Evolutionary conservation across 805 yeast species (phyloP), one percentile per base, ranked within the genome.

Genomic region (Myxozyma monticola): DNA sequence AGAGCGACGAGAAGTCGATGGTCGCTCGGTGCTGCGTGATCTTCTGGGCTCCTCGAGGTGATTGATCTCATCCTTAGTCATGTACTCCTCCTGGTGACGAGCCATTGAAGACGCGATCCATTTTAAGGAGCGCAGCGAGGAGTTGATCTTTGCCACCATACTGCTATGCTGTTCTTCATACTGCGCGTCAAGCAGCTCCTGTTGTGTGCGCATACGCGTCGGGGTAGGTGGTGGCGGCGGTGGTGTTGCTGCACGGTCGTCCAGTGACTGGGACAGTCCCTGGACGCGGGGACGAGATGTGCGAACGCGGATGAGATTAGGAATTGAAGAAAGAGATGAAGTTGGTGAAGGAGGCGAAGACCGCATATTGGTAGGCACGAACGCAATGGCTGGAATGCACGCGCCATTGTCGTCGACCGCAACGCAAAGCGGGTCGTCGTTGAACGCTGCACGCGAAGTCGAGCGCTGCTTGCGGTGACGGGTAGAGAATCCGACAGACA

Each of bases 31-130:
- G 22, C 45, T 42, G 15, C 51, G 45, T 17, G 50, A 42, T n/a
- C 55, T 39, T 15, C 55, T 34, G 8, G 54, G 54, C 25, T 49
- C 54, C 24, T 49, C 54, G 7, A 44, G 35, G 18, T 49, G 50
- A 14, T 53, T 51, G 29, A 53, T 46, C 24, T 53, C 51, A 21
- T 53, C 55, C 37, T 45, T 45, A 8, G 51, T 33, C 51, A 49
- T 45, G 45, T 53, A 53, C 46, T 53, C 57, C 26, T 53, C 57
- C 39, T 53, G 57, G 40, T 53, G 57, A 6, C 54, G 42, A 10
- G 57, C 57, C 55, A 53, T 53, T 4, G 57, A 53, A n/a, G 57
- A 42, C 15, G 59, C 56, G 25, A 51, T 38, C 59, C 59, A 54
- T 18, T 47, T 54, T 14, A 54, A 33, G 31, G 59, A 50, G 6